Percentiles rank a stretch among this genome's conserved stretches.
Evolutionary conservation across 352 stramenopile genomes (phyloP).

Genomic region (Pythium aquatile): DNA sequence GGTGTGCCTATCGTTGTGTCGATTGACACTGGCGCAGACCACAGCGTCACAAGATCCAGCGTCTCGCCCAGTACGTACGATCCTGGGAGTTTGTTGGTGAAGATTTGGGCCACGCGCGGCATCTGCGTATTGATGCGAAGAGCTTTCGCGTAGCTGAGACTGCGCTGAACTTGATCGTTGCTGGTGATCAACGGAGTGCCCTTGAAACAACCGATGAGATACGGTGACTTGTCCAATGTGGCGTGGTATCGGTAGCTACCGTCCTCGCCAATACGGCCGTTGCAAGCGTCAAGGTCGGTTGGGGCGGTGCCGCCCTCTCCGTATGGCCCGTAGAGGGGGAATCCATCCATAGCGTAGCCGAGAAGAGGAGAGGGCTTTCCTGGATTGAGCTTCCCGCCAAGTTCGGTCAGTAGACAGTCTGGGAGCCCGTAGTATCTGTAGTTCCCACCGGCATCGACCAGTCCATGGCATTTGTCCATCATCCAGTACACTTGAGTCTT

Average conservation of each 20-base stretch:
- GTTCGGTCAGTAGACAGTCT: constrained; percentile 55
- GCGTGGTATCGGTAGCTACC: constrained; percentile 73
- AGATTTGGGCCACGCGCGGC: constrained; percentile 45
- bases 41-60: constrained; percentile 61
- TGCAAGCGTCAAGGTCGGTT: constrained; percentile 62
- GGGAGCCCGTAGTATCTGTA: constrained; percentile 75
- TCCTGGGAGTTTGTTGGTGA: constrained; percentile 57
- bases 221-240: constrained; percentile 39
- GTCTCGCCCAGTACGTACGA: constrained; percentile 59
- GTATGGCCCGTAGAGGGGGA: constrained; percentile 68
- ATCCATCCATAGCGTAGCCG: constrained; percentile 75
- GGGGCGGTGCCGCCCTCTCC: constrained; percentile 42
- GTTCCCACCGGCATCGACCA: constrained; percentile 57
- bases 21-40: constrained; percentile 46
- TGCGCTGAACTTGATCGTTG: constrained; percentile 38
- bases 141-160: constrained; percentile 54
- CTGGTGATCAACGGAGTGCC: constrained; percentile 25
- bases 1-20: constrained; percentile 33
- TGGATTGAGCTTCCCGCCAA: constrained; percentile 26
- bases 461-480: constrained; percentile 71
- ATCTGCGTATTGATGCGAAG: constrained; percentile 48
- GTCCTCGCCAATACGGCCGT: constrained; percentile 58
- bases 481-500: constrained; percentile 38
- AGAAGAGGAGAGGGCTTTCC: constrained; percentile 52
- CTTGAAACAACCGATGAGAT: constrained; percentile 66